Percentiles rank a stretch among this genome's conserved stretches.
Conservation (phyloP, 257 asterid species). For the Ajuga chamaepitys region DNA sequence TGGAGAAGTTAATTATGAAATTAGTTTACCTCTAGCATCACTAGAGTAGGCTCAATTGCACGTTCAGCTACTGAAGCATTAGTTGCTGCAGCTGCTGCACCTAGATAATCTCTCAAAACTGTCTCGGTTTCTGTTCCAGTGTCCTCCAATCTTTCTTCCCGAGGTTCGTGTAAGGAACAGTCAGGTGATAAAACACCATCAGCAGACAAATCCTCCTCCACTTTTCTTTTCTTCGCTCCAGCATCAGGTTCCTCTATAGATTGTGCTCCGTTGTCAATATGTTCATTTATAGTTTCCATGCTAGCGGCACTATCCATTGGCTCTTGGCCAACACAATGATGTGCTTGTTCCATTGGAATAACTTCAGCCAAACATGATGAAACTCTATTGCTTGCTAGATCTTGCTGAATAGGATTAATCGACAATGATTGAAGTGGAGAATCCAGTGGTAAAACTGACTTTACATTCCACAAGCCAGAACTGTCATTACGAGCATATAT, state of each 20-base stretch:
- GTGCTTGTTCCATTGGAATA: constrained; percentile 54
- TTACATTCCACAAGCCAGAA: constrained; percentile 79
- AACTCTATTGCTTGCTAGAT: constrained; percentile 28
- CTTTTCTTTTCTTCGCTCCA: constrained; percentile 78
- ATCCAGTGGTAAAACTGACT: constrained; percentile 61
- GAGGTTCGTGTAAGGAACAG: constrained; percentile 47
- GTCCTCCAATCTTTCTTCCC: constrained; percentile 57
- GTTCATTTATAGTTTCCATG: constrained; percentile 74
- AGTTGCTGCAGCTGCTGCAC: constrained; percentile 58
- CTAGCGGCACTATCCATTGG: constrained; percentile 58
- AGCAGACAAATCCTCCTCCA: constrained; percentile 59
- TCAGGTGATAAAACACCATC: constrained; percentile 53
- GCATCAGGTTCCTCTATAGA: constrained; percentile 65
- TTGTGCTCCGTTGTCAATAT: constrained; percentile 43
- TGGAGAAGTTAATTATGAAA: constrained; percentile 7
- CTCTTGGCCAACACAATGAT: constrained; percentile 49
- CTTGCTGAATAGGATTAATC: constrained; percentile 30
- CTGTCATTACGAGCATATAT: constrained; percentile 79
- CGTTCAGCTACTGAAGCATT: constrained; percentile 92
- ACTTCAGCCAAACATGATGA: constrained; percentile 44
- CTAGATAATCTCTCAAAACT: constrained; percentile 54
- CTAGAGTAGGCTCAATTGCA: constrained; percentile 89
- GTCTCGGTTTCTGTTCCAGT: constrained; percentile 44
- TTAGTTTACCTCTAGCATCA: constrained; percentile 85
- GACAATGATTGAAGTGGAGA: constrained; percentile 45